These are phyloP conservation scores for Sordariomycetes sp. DNA, from an alignment of 2,329 filamentous ascomycete species.

Conservation along the genomic window DNA sequence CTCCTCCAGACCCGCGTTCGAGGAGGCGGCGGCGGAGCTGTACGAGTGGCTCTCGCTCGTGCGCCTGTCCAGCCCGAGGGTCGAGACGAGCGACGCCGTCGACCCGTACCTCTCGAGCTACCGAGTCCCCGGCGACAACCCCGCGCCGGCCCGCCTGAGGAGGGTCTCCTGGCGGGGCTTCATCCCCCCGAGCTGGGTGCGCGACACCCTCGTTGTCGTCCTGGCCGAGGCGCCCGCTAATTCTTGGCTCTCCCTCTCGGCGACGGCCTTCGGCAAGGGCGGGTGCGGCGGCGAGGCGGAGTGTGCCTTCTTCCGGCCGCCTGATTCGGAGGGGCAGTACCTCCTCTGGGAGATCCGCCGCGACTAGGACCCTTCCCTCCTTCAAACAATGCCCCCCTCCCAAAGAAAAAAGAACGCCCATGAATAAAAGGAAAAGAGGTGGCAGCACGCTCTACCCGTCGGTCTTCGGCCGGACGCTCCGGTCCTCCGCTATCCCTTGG, in stretches of 20 bases:
- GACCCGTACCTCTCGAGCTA: conserved; percentile 65
- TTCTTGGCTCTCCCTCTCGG: conserved; percentile 45
- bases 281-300: conserved; percentile 32
- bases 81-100: conserved; percentile 44
- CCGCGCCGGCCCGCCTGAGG: conserved; percentile 20
- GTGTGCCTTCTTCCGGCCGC: conserved; percentile 41
- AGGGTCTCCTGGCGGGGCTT: conserved; percentile 51
- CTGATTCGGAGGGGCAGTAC: conserved; percentile 38
- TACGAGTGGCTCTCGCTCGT: conserved; percentile 71
- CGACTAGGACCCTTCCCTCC: conserved; percentile 13
- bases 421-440: not conserved
- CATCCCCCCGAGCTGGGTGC: conserved; percentile 41
- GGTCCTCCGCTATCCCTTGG: conserved; percentile 50
- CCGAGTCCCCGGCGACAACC: conserved; percentile 31
- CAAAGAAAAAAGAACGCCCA: not conserved
- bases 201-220: conserved; percentile 32
- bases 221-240: conserved; percentile 29
- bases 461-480: conserved; percentile 53
- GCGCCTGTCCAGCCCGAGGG: conserved; percentile 52
- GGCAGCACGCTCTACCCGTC: conserved; percentile 21
- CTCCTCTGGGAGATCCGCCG: conserved; percentile 48
- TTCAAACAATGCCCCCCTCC: not conserved
- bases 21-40: conserved; percentile 51
- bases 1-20: conserved; percentile 37
- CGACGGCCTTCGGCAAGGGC: conserved; percentile 37